Evolutionary conservation across 129 eudicot genomes (phyloP).

Genomic region (Centrapalus pauciflorus): DNA sequence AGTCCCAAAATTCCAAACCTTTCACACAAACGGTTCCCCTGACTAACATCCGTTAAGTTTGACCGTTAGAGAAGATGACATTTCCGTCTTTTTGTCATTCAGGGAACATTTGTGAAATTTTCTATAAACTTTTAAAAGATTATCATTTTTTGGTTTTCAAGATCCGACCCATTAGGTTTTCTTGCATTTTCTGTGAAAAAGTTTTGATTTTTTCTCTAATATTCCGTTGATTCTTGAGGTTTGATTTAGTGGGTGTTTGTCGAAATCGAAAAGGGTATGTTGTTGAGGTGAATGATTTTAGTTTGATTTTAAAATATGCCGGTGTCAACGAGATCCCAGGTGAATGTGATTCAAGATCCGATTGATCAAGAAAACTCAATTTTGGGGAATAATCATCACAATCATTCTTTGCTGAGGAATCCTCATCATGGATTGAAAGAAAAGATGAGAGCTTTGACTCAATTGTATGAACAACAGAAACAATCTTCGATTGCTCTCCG

Average conservation of each 20-base stretch:
- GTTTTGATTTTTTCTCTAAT: background rate
- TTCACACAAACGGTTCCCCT: no score
- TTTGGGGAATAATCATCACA: constrained; percentile 21
- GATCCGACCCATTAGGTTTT: constrained; percentile 22
- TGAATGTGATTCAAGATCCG: constrained; percentile 27
- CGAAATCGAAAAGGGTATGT: constrained; percentile 38
- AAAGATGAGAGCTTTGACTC: constrained; percentile 80
- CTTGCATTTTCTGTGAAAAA: constrained; percentile 7
- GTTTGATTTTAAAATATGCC: constrained; percentile 46
- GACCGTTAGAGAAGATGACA: no score
- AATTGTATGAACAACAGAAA: constrained; percentile 76
- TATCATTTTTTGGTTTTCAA: no score
- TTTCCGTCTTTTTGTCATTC: no score
- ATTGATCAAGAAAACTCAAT: constrained; percentile 35
- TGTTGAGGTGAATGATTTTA: constrained; percentile 15
- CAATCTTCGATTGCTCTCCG: constrained; percentile 33
- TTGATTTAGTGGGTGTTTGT: constrained; percentile 19
- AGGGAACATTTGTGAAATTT: no score
- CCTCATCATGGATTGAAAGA: constrained; percentile 87
- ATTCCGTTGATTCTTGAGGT: constrained; percentile 11
- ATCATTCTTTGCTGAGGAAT: constrained; percentile 49
- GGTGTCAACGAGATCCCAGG: constrained; percentile 77
- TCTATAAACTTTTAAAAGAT: no score
- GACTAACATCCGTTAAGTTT: no score
- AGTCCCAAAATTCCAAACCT: no score